phyloP scores from a whole-genome alignment of 2,329 filamentous ascomycete species.

The Microsporum ferrugineum region DNA sequence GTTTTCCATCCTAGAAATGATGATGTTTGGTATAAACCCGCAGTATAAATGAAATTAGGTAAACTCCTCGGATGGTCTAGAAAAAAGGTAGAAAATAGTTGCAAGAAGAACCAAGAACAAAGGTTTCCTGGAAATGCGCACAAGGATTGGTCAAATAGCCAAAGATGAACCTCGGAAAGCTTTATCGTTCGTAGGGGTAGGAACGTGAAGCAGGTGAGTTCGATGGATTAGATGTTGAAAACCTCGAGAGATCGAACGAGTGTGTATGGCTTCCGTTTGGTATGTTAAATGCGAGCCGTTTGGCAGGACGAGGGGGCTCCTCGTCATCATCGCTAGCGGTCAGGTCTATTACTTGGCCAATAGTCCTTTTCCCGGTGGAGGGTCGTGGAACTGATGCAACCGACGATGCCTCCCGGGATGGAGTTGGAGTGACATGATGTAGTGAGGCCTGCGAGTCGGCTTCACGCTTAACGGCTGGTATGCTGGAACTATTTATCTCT shows the following conservation, averaged over 20 bases:
- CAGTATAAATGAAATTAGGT: constrained; percentile 1
- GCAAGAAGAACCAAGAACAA: neutral
- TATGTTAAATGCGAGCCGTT: constrained; percentile 23
- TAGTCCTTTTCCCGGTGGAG: constrained; percentile 37
- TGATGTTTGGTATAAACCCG: neutral
- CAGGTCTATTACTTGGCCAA: constrained; percentile 43
- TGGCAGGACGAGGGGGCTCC: constrained; percentile 27
- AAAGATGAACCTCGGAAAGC: neutral
- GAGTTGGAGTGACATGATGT: constrained; percentile 21
- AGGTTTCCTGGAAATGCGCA: neutral
- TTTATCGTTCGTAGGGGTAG: neutral
- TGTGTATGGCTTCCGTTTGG: constrained; percentile 5
- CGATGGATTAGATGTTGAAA: neutral
- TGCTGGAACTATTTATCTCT: constrained; percentile 35
- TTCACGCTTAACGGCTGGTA: constrained; percentile 30
- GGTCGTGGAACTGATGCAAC: constrained; percentile 26
- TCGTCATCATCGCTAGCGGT: constrained; percentile 44
- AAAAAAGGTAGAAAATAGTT: neutral
- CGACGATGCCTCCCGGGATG: constrained; percentile 30
- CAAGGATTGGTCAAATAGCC: neutral
- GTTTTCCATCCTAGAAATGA: neutral
- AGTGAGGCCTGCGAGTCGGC: constrained; percentile 17
- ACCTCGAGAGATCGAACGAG: neutral
- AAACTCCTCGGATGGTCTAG: neutral
- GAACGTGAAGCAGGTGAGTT: neutral